Base-by-base conservation (phyloP, 805 yeast species). In the Komagataella mondaviorum region DNA sequence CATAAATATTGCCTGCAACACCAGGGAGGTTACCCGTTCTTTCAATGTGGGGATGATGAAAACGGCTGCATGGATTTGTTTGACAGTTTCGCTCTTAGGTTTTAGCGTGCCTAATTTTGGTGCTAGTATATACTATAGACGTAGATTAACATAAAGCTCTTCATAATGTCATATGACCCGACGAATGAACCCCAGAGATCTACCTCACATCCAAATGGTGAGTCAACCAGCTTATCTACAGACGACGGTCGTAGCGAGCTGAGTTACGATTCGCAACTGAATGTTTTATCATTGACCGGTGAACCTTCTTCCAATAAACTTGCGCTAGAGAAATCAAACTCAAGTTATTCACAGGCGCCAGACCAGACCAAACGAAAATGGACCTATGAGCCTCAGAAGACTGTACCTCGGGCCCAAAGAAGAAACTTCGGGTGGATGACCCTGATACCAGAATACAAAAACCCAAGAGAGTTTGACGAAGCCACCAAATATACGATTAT, bases 361-460 rank as follows among this genome's bases (percentile, higher is more conserved):
- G 46, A 44, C 10, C 46, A 20, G 23, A 44, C 46, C 46, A 44
- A 44, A 17, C 10, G 23, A 14, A 12, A n/a, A 44, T 44, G 60
- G 30, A 54, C 58, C n/a, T 52, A 63, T 45, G 68, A 66, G 51
- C 53, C 55, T 6, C 45, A 54, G 6, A 57, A 58, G 44, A 51
- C 59, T 6, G 72, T 73, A 1, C 71, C 77, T 1, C 59, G 59
- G 6, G 52, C 52, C 6, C 59, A 80, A 44, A 68, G 86, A 50
- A 63, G 95, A 46, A 95, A 95, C 0, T 60, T 85, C 2, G 67
- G 82, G 0, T 58, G 56, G 3, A 47, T 84, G 1, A 65, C 83
- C 0, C 8, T 84, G 1, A 56, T 82, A 2, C 88, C 90, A 0
- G 96, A 88, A 62, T 82, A 80, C 58, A 76, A 76, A 48, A 88